Evolutionary conservation across 1,284 basidiomycete genomes (phyloP).

Genomic region (Anthracocystis setariae): DNA sequence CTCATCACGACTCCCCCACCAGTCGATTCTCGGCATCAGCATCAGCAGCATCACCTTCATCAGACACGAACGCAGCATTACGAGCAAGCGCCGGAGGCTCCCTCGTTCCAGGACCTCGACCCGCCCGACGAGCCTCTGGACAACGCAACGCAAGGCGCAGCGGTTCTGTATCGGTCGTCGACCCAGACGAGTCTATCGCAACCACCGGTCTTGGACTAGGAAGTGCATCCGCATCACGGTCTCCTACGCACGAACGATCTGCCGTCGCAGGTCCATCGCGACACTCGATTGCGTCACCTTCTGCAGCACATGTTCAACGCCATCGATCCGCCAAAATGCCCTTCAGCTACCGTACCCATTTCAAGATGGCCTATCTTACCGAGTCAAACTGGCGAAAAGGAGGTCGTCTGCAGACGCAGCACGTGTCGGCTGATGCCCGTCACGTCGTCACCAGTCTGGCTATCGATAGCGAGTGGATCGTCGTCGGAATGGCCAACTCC

Average conservation of each 20-base stretch:
- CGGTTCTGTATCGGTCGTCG: constrained; percentile 12
- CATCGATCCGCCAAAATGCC: constrained; percentile 44
- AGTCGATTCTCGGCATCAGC: constrained; percentile 37
- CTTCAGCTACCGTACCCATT: constrained; percentile 77
- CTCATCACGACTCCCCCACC: constrained; percentile 41
- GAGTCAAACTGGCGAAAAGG: constrained; percentile 85
- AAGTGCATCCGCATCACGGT: neutral
- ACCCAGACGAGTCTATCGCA: constrained; percentile 4
- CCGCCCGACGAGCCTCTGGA: constrained; percentile 5
- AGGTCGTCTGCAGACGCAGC: constrained; percentile 80
- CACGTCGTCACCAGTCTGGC: constrained; percentile 85
- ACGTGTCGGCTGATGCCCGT: constrained; percentile 75
- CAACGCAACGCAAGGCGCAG: constrained; percentile 9
- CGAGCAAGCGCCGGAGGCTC: constrained; percentile 7
- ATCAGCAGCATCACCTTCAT: constrained; percentile 11
- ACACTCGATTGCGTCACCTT: constrained; percentile 5
- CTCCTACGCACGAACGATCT: constrained; percentile 12
- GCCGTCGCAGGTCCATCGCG: constrained; percentile 22
- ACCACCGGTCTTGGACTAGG: constrained; percentile 20
- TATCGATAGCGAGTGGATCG: constrained; percentile 84
- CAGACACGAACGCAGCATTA: constrained; percentile 2
- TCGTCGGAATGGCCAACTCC: constrained; percentile 88
- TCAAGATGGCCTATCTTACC: constrained; percentile 80
- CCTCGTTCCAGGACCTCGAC: constrained; percentile 30
- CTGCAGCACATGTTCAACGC: constrained; percentile 21